These are phyloP conservation scores for Solanum okadae DNA, from an alignment of 257 asterid species.

Conservation along the genomic window DNA sequence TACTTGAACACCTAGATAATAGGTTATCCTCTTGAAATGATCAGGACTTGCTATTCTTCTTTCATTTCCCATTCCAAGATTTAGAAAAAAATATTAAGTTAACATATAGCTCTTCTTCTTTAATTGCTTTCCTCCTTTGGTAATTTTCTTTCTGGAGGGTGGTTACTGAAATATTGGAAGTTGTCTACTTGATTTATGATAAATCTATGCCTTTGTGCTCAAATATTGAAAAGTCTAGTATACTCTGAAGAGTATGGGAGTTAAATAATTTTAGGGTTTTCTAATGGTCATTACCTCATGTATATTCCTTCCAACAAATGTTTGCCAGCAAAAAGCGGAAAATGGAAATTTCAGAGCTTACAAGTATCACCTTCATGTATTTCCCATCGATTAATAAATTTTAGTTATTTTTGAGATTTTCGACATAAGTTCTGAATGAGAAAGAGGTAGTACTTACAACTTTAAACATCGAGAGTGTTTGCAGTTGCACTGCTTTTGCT, in stretches of 20 bases:
- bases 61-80: not conserved
- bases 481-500: conserved; percentile 94
- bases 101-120: not conserved
- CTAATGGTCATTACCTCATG: not conserved
- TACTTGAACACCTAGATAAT: not conserved
- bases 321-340: not conserved
- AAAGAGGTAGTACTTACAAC: conserved; percentile 49
- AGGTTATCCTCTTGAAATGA: not conserved
- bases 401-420: not conserved
- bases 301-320: not conserved
- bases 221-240: not conserved
- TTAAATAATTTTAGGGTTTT: not conserved
- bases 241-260: not conserved
- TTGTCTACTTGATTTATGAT: not conserved
- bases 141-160: not conserved
- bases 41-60: not conserved
- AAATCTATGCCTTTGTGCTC: not conserved
- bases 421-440: not conserved
- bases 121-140: not conserved
- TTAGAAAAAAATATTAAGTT: not conserved
- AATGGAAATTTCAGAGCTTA: not conserved
- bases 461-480: conserved; percentile 90
- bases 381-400: not conserved
- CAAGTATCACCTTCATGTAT: not conserved
- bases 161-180: not conserved